Percentiles rank a stretch among this genome's conserved stretches.
Evolutionary conservation across 2,329 filamentous ascomycete genomes (phyloP).

Genomic region (Colletotrichum noveboracense): DNA sequence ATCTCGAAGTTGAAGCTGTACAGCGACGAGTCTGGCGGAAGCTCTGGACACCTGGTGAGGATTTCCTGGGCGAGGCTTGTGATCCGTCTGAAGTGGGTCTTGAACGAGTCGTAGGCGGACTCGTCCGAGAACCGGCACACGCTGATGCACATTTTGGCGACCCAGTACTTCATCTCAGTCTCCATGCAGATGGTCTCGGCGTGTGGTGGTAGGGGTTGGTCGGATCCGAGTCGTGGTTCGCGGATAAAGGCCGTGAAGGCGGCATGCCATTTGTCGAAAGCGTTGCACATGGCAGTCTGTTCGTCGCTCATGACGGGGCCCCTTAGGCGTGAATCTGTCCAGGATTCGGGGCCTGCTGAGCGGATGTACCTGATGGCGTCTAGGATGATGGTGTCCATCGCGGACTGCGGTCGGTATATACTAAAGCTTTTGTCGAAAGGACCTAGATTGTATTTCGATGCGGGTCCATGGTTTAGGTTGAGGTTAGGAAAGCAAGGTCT

Average conservation of each 20-base stretch:
- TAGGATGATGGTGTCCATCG: conserved; percentile 15
- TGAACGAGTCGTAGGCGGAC: conserved; percentile 11
- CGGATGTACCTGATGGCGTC: conserved; percentile 13
- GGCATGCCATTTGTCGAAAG: conserved; percentile 8
- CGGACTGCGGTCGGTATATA: conserved; percentile 11
- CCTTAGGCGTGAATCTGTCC: conserved; percentile 13
- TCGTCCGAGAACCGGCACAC: conserved; percentile 14
- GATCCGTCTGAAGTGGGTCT: background rate
- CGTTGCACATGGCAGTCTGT: conserved; percentile 3
- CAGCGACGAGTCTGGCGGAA: background rate
- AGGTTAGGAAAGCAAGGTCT: background rate
- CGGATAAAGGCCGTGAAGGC: conserved; percentile 6
- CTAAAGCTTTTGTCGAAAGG: conserved; percentile 6
- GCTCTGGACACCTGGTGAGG: background rate
- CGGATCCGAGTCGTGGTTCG: background rate
- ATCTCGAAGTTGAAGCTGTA: conserved; percentile 7
- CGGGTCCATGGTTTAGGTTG: background rate
- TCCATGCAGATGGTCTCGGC: conserved; percentile 1
- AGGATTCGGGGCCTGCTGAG: background rate
- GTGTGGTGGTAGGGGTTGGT: background rate
- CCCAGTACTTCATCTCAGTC: conserved; percentile 15
- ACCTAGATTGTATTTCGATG: background rate
- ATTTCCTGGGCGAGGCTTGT: background rate
- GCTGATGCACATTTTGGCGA: conserved; percentile 14
- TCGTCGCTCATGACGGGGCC: conserved; percentile 6